Percentiles rank a stretch among this genome's conserved stretches.
These are phyloP conservation scores for Lactarius evosmus DNA, from an alignment of 768 basidiomycete genomes.

Conservation along the genomic window DNA sequence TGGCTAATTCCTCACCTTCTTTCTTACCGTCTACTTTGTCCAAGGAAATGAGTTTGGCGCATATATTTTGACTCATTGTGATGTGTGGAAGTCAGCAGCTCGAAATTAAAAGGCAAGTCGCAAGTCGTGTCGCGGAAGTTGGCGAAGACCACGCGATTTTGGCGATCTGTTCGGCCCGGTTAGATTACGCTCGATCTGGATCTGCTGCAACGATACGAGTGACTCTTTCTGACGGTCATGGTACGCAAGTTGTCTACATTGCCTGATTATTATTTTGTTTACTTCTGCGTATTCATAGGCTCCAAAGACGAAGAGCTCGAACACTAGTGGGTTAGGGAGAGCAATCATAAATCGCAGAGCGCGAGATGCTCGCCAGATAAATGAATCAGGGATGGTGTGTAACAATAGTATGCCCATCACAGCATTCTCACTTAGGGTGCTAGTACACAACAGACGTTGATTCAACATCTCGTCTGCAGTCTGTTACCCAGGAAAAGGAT, in stretches of 20 bases:
- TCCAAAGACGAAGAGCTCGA: constrained; percentile 56
- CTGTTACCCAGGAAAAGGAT: constrained; percentile 94
- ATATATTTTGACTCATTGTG: constrained; percentile 41
- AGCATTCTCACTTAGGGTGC: not conserved
- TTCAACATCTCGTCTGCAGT: constrained; percentile 65
- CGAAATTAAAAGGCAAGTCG: not conserved
- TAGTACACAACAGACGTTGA: constrained; percentile 80
- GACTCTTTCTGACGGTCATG: constrained; percentile 5
- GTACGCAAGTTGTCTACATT: not conserved
- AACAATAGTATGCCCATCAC: not conserved
- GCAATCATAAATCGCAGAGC: constrained; percentile 92
- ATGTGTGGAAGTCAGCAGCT: not conserved
- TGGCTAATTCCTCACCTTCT: constrained; percentile 48
- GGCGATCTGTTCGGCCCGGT: not conserved
- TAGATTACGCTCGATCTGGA: not conserved
- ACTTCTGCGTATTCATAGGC: constrained; percentile 38
- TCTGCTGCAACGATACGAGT: not conserved
- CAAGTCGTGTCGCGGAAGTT: not conserved
- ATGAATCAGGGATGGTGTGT: constrained; percentile 67
- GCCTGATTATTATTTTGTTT: not conserved
- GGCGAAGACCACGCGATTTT: not conserved
- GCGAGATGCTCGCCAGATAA: constrained; percentile 63
- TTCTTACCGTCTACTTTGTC: constrained; percentile 52
- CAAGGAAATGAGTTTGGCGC: constrained; percentile 67
- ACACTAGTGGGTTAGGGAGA: constrained; percentile 83